Evolutionary conservation across 306 rosid species (phyloP).

Genomic region (Erythrophleum fordii): DNA sequence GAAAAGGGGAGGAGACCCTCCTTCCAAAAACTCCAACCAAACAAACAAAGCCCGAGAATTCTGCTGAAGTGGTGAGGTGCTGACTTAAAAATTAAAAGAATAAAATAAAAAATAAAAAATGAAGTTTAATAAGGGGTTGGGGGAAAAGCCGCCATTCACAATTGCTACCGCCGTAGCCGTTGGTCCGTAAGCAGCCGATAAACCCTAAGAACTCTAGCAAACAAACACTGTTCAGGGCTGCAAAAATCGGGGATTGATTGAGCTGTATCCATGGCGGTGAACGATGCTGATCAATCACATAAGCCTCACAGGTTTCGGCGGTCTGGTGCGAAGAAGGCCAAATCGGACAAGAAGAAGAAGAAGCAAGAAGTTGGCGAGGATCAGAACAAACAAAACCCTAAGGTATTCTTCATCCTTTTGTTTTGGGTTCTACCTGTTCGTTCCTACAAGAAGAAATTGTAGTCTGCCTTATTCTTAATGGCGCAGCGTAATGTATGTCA

Average conservation of each 20-base stretch:
- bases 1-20: too few species aligned
- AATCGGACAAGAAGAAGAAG: constrained; percentile 59
- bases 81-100: too few species aligned
- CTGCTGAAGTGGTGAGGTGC: too few species aligned
- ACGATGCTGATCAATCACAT: constrained; percentile 70
- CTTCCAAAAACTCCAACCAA: too few species aligned
- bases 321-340: constrained; percentile 68
- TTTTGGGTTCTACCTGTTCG: not conserved
- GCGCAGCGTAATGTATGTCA: not conserved
- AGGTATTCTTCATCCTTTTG: constrained; percentile 35
- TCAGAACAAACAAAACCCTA: constrained; percentile 70
- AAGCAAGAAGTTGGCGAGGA: constrained; percentile 41
- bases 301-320: constrained; percentile 76
- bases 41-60: too few species aligned
- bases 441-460: not conserved
- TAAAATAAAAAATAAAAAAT: too few species aligned
- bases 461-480: not conserved
- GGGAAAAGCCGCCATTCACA: too few species aligned
- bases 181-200: not conserved
- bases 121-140: too few species aligned
- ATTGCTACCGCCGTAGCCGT: not conserved
- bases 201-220: constrained; percentile 39
- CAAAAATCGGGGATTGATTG: not conserved
- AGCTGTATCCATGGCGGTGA: constrained; percentile 55
- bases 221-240: not conserved